Evolutionary conservation across 495 filamentous ascomycete genomes (phyloP).

Genomic region (Chaetomidium leptoderma): DNA sequence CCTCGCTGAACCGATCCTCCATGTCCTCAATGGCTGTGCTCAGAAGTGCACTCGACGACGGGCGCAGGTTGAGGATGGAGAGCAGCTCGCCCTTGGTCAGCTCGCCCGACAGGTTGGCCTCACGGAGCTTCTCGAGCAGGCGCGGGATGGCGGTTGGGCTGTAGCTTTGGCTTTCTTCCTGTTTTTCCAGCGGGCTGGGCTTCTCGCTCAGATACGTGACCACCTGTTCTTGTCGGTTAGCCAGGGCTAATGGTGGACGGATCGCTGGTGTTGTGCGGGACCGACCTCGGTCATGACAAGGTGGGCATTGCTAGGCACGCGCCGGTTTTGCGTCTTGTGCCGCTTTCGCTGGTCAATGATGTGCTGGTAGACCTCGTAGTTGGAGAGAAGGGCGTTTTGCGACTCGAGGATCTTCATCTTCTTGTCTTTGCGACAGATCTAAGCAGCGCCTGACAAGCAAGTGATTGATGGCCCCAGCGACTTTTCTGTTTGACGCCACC

Average conservation of each 20-base stretch:
- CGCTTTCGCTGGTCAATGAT: slow-evolving; percentile 37
- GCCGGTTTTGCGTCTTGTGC: slow-evolving; percentile 37
- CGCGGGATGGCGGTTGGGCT: slow-evolving; percentile 27
- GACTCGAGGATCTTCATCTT: slow-evolving; percentile 51
- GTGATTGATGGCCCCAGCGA: no score
- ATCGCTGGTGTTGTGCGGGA: not conserved
- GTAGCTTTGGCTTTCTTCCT: slow-evolving; percentile 39
- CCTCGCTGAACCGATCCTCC: slow-evolving; percentile 41
- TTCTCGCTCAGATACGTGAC: slow-evolving; percentile 37
- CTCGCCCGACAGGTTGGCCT: slow-evolving; percentile 31
- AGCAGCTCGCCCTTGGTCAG: slow-evolving; percentile 46
- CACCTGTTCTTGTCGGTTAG: slow-evolving; percentile 25
- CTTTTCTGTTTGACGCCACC: no score
- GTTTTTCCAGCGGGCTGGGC: slow-evolving; percentile 41
- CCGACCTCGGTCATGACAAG: slow-evolving; percentile 28
- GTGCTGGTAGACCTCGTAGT: slow-evolving; percentile 48
- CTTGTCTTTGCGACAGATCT: no score
- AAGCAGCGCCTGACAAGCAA: no score
- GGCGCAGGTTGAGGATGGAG: slow-evolving; percentile 45
- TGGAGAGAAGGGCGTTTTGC: slow-evolving; percentile 44
- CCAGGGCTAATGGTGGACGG: no score
- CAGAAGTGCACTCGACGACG: slow-evolving; percentile 33
- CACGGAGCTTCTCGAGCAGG: slow-evolving; percentile 37
- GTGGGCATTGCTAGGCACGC: slow-evolving; percentile 39
- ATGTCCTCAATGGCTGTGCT: slow-evolving; percentile 44